These are phyloP conservation scores for Lactarius quietus DNA, from an alignment of 768 basidiomycete species.

Conservation along the genomic window DNA sequence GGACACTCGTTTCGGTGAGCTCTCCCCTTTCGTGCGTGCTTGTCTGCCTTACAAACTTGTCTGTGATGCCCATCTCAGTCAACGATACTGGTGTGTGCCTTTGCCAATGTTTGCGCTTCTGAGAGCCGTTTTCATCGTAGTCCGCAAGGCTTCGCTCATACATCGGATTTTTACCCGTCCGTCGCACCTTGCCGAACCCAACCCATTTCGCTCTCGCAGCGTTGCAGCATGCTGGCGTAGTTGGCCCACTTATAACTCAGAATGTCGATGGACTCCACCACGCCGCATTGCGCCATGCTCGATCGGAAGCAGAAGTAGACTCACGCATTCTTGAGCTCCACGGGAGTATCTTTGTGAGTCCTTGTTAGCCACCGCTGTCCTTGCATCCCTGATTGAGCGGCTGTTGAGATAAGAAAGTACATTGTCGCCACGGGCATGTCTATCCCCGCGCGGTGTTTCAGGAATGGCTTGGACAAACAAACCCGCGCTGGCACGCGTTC, in stretches of 20 bases:
- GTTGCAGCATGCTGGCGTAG: conserved; percentile 62
- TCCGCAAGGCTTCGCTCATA: conserved; percentile 59
- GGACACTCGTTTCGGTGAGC: conserved; percentile 70
- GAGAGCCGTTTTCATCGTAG: not conserved
- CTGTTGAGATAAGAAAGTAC: conserved; percentile 54
- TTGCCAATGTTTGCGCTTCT: not conserved
- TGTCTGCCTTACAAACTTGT: not conserved
- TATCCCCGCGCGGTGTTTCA: conserved; percentile 69
- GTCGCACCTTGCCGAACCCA: conserved; percentile 80
- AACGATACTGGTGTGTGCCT: conserved; percentile 71
- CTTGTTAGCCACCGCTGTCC: not conserved
- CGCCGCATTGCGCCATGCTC: conserved; percentile 58
- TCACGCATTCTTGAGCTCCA: conserved; percentile 75
- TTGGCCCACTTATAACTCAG: conserved; percentile 72
- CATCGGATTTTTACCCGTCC: conserved; percentile 82
- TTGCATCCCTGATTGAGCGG: not conserved
- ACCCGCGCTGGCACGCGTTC: conserved; percentile 76
- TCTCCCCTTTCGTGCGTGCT: not conserved
- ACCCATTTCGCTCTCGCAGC: conserved; percentile 87
- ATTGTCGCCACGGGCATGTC: conserved; percentile 71
- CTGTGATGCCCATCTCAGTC: conserved; percentile 40
- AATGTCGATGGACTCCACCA: conserved; percentile 95
- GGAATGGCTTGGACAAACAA: conserved; percentile 60
- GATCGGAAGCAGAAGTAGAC: conserved; percentile 36
- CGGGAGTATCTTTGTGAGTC: conserved; percentile 74